Base-by-base conservation (phyloP, 1,284 basidiomycete genomes). In the Microbotryum intermedium region DNA sequence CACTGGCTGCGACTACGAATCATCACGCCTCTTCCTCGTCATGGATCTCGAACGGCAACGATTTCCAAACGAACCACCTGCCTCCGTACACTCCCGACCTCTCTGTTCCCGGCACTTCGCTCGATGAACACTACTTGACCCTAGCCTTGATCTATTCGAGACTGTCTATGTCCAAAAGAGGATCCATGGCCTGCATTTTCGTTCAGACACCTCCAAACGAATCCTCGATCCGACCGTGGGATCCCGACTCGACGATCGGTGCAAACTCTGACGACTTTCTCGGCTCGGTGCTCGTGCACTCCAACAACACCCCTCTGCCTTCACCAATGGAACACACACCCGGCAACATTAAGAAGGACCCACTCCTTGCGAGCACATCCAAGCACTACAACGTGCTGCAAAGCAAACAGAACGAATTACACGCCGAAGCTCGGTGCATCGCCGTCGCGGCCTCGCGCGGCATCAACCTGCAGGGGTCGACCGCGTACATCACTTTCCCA, bases 401-500 rank as follows among this genome's bases (percentile, higher is more conserved):
- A 2, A 52, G 49, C 7, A 26, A 43, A 28, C 54, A 58, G 10
- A 58, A 64, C 39, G 69, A 71, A 54, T 45, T 67, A 4, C 69
- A 71, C 55, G 69, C 69, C 58, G 69, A 71, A 46, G 69, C 69
- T 25, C 61, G 64, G 5, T 58, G 58, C 18, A 64, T 71, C 39
- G 65, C 66, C 49, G 51, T 65, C 44, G 56, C 64, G 23, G 69
- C 69, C 2, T 28, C 58, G 16, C 1, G 8, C 9, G 69, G 69
- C 10, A 57, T 54, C 5, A 16, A 51, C 2, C 45, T 64, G 4
- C 51, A 21, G 18, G 67, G 62, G 18, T 28, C 62, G 21, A 71
- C 69, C 13, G 58, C 61, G 13, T 71, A 71, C 62, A 56, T 71
- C 62, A 61, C 69, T 4, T 71, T 70, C 55, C 69, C 69, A 8